Evolutionary conservation across 805 yeast genomes (phyloP), one percentile per base, ranked within the genome.

Genomic region (Kodamaea neixiangensis): DNA sequence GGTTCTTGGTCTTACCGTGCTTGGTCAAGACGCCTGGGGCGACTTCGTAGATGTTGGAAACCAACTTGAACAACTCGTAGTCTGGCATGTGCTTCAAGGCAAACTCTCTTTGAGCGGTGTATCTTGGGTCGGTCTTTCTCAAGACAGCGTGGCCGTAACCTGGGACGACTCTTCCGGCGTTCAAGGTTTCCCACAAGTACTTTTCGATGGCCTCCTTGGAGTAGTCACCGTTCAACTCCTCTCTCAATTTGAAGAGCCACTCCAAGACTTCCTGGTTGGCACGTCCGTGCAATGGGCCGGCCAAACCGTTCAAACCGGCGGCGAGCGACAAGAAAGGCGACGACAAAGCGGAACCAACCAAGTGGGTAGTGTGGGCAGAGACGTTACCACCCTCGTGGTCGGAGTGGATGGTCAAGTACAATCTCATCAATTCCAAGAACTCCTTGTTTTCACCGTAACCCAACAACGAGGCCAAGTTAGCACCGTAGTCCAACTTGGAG

Each of bases 81-180:
- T 80, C 74, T 48, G 81, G 77, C 73, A 85, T 82, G 67, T 67
- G 82, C 78, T 61, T 77, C 61, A 77, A 72, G 48, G 86, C 91
- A 68, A 86, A 86, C 62, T 80, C 80, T 63, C 86, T 76, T 76
- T 84, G 85, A 52, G 92, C 93, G 50, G 80, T 76, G 73, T 83
- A 87, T 62, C 94, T 79, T 54, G 94, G 94, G 69, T 87, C 94
- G 46, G 93, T 83, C 77, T 81, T 83, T 72, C 96, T 79, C 68
- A 87, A 77, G 47, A 87, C 94, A 49, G 94, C 94, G 69, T 87
- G 96, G 44, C 96, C 96, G 74, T 88, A 88, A 54, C 96, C 96
- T 55, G 96, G 96, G 56, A 87, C 84, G 54, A 87, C 94, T 63
- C 91, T 80, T 54, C 89, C 89, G 44, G 84, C 75, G 68, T 85